Conservation (phyloP, 176 grass and related monocot genomes). For the Tuctoria greenei region DNA sequence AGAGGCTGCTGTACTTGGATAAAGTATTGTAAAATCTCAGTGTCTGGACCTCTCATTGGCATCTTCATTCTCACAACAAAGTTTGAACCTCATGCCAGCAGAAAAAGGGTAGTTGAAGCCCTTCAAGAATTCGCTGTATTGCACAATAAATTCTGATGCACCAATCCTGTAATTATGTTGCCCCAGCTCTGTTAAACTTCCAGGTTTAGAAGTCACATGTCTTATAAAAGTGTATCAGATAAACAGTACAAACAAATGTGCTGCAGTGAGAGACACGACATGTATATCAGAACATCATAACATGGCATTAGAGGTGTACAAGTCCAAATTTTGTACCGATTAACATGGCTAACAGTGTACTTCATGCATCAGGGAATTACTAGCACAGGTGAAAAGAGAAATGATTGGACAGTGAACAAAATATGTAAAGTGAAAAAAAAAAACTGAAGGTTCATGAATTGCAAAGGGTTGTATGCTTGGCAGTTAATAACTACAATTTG, state of each 20-base stretch:
- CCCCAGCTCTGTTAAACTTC: neutral
- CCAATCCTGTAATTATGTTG: conserved; percentile 49
- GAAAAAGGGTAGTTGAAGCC: conserved; percentile 59
- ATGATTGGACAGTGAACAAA: neutral
- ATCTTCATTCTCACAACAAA: conserved; percentile 72
- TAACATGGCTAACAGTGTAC: neutral
- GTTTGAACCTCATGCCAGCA: conserved; percentile 77
- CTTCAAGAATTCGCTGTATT: conserved; percentile 65
- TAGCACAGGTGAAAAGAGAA: neutral
- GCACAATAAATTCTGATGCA: conserved; percentile 84
- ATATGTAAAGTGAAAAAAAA: neutral
- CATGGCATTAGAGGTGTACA: neutral
- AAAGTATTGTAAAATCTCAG: conserved; percentile 7
- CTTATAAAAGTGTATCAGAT: neutral
- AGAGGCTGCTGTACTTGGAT: neutral
- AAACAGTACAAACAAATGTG: neutral
- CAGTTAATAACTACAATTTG: neutral
- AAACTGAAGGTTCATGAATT: conserved; percentile 16
- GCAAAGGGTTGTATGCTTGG: neutral
- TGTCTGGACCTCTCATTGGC: conserved; percentile 67
- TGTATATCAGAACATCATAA: neutral
- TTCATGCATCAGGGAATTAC: neutral
- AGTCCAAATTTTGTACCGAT: neutral
- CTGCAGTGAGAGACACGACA: neutral
- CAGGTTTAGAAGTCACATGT: neutral